Evolutionary conservation across 31 red algal genomes (phyloP).

Genomic region (Pterothamnion heteromorphum): DNA sequence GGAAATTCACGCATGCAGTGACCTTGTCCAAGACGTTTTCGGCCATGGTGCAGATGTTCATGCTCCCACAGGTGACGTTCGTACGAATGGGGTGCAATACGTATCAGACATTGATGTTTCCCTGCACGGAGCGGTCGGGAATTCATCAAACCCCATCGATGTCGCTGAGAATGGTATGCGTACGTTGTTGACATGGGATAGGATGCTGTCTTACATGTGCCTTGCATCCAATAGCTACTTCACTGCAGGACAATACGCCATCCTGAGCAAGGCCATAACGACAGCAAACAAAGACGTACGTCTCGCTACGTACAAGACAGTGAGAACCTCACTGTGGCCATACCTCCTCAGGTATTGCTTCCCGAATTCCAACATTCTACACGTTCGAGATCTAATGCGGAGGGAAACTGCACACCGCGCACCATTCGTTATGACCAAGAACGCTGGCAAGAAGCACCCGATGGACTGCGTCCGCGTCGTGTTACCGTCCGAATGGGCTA

Average conservation of each 20-base stretch:
- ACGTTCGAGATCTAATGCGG: background rate
- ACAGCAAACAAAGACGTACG: background rate
- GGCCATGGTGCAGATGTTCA: background rate
- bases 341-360: background rate
- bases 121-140: background rate
- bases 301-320: background rate
- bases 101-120: background rate
- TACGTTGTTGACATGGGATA: background rate
- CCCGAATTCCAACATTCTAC: background rate
- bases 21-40: background rate
- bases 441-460: background rate
- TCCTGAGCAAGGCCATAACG: background rate
- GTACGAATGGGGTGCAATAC: background rate
- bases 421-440: background rate
- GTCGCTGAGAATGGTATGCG: background rate
- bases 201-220: background rate
- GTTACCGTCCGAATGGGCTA: background rate
- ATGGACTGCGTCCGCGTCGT: background rate
- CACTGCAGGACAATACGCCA: background rate
- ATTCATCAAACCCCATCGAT: background rate
- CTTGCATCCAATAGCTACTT: background rate
- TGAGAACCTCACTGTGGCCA: background rate
- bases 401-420: background rate
- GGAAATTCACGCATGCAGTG: background rate
- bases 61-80: background rate